Evolutionary conservation across 1,284 basidiomycete genomes (phyloP), one percentile per base, ranked within the genome.

Genomic region (Entoloma clypeatum): DNA sequence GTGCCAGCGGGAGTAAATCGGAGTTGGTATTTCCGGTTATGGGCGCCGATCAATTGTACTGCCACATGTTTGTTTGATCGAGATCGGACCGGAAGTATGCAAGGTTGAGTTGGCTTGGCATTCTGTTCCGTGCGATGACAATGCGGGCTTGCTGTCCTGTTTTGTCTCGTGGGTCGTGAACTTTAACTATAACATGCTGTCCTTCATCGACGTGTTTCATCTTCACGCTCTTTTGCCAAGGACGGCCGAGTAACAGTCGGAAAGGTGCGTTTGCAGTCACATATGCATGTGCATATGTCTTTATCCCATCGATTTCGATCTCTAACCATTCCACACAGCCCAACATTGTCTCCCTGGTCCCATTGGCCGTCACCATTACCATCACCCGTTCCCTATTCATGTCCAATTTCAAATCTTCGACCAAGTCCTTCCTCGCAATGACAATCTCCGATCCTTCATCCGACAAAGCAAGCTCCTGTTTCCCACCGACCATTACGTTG

Each of bases 251-350:
- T 1, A 57, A 33, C 0, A 58, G 41, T 0, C 22, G 11, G 11
- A 50, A 57, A 0, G 54, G 52, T 0, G 48, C 43, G 9, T 53
- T 37, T 0, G 49, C 40, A 2, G 56, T 34, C 1, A 59, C 39
- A 17, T 46, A 52, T 1, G 50, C 51, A 35, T 59, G 56, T 1
- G 38, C 54, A 48, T 47, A 52, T 0, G 55, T 48, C 3, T 41
- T 44, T n/a, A 54, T 38, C 0, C 47, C 50, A 1, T 32, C 25
- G 4, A 57, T 44, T 5, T 31, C 18, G 14, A 48, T 43, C 24
- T 54, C 43, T 6, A 52, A 41, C 35, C 41, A 50, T 33, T n/a
- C n/a, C n/a, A n/a, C n/a, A n/a, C n/a, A n/a, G n/a, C n/a, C n/a
- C n/a, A n/a, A n/a, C n/a, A n/a, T n/a, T n/a, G n/a, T n/a, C n/a